These are phyloP conservation scores for Penicillium sp. DNA, from an alignment of 2,329 filamentous ascomycete genomes.

Conservation along the genomic window DNA sequence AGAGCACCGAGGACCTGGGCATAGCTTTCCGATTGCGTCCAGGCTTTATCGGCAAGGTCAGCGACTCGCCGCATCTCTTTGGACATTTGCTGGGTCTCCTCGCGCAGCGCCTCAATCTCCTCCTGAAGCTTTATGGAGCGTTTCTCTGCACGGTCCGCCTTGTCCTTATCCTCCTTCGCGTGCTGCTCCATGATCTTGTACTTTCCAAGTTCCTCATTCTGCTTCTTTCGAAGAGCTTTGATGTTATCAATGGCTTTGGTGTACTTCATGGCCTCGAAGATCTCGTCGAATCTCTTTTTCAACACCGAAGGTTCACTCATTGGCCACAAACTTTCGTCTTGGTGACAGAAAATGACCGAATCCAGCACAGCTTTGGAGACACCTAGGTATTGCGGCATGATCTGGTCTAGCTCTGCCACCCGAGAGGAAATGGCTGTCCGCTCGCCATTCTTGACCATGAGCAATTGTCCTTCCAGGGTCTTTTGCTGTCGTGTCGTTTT, in stretches of 20 bases:
- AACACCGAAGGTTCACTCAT: conserved; percentile 82
- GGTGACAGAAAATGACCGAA: conserved; percentile 96
- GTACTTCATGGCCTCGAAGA: conserved; percentile 96
- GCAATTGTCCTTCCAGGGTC: conserved; percentile 77
- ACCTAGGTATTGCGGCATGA: conserved; percentile 83
- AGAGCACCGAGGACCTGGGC: conserved; percentile 74
- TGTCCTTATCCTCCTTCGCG: conserved; percentile 81
- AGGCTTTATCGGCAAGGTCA: conserved; percentile 64
- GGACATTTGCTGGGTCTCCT: conserved; percentile 63
- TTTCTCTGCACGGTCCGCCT: conserved; percentile 71
- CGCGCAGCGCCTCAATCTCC: conserved; percentile 60
- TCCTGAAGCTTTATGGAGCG: conserved; percentile 64
- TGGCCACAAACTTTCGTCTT: conserved; percentile 96
- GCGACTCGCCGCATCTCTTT: conserved; percentile 47
- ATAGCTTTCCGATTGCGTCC: conserved; percentile 72
- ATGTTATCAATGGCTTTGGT: conserved; percentile 97
- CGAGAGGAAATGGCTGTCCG: conserved; percentile 76
- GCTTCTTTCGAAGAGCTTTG: conserved; percentile 79
- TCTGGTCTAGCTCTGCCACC: conserved; percentile 76
- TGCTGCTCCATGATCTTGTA: conserved; percentile 75
- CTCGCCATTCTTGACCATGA: conserved; percentile 78
- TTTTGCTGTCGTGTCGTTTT: conserved; percentile 76
- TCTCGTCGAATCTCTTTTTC: conserved; percentile 96
- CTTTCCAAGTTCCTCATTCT: conserved; percentile 72
- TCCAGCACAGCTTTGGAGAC: conserved; percentile 90